A percentile compares a stretch with the other conserved stretches of the same genome.
Evolutionary conservation across 129 eudicot genomes (phyloP).

Genomic region (Tagetes patula): DNA sequence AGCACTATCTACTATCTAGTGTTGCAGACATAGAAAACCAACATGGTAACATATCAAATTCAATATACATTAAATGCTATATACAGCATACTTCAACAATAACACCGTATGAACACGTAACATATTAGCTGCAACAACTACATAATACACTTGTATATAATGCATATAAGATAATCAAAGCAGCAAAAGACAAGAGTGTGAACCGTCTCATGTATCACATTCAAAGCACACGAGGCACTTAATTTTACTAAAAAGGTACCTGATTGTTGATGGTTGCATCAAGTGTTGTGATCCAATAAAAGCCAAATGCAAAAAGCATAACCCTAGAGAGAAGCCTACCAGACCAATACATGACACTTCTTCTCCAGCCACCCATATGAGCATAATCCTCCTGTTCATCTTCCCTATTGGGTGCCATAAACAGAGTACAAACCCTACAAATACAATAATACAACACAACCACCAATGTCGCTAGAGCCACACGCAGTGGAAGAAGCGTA

Average conservation of each 20-base stretch:
- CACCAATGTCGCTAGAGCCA: slow-evolving; percentile 35
- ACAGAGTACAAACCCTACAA: slow-evolving; percentile 68
- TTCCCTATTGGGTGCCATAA: slow-evolving; percentile 52
- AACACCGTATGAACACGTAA: too few species aligned
- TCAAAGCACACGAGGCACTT: too few species aligned
- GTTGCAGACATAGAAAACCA: not conserved
- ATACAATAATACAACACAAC: slow-evolving; percentile 62
- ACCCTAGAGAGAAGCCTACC: slow-evolving; percentile 70
- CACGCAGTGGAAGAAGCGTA: slow-evolving; percentile 61
- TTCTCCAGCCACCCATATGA: slow-evolving; percentile 80
- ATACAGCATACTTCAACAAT: too few species aligned
- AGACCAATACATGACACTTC: slow-evolving; percentile 48
- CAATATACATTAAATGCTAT: not conserved
- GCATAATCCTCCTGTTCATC: slow-evolving; percentile 82
- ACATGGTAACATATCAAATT: slow-evolving; percentile 14
- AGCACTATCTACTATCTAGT: not conserved
- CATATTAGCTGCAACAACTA: too few species aligned
- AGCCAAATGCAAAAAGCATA: slow-evolving; percentile 72
- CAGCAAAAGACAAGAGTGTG: too few species aligned
- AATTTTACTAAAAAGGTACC: slow-evolving; percentile 35
- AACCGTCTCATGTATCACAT: too few species aligned
- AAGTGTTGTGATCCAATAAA: slow-evolving; percentile 51
- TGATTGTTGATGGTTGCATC: slow-evolving; percentile 25
- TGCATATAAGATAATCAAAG: too few species aligned
- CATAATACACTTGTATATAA: too few species aligned